Evolutionary conservation across 495 filamentous ascomycete species (phyloP), one percentile per base, ranked within the genome.

Genomic region (Cenococcum geophilum): DNA sequence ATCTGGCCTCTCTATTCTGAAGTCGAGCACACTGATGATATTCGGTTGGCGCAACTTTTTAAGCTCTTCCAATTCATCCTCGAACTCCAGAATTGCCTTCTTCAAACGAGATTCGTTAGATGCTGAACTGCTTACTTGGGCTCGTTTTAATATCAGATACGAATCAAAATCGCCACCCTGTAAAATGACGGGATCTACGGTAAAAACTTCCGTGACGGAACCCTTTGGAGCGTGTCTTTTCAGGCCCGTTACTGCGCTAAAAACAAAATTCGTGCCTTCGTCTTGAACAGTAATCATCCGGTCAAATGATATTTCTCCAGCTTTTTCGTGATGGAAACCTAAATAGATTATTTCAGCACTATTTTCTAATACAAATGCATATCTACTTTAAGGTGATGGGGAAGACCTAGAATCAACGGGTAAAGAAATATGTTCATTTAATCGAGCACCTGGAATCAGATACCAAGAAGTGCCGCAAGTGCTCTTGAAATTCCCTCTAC

Each of bases 21-120:
- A 96, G 57, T 89, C 89, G 43, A 95, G 74, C 49, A 97, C 79
- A 11, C 87, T 82, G 4, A 91, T 75, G 23, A 96, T 70, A 72
- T 89, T 89, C n/a, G 82, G 78, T 67, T 96, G 91, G 27, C 82
- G 82, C 35, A 95, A 71, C 63, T 80, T 82, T 70, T 85, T 92
- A 35, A 93, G 71, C 1, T 74, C 74, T 61, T 95, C 89, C 27
- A 98, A 71, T 53, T 86, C 81, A 12, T 74, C 73, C 70, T 92
- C 89, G 25, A 91, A 68, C 5, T 76, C 74, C 70, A 86, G 82
- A 22, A 91, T 74, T 43, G 83, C 79, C 55, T 80, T 87, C 75
- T 88, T 96, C 74, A 81, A 63, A 37, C 61, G 66, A 0, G 47
- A 25, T 21, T 63, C 37, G 78, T 22, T 76, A 20, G 66, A 71